A percentile compares a stretch with the other conserved stretches of the same genome.
phyloP scores from a whole-genome alignment of 2,329 filamentous ascomycete genomes.

The Venturia effusa region DNA sequence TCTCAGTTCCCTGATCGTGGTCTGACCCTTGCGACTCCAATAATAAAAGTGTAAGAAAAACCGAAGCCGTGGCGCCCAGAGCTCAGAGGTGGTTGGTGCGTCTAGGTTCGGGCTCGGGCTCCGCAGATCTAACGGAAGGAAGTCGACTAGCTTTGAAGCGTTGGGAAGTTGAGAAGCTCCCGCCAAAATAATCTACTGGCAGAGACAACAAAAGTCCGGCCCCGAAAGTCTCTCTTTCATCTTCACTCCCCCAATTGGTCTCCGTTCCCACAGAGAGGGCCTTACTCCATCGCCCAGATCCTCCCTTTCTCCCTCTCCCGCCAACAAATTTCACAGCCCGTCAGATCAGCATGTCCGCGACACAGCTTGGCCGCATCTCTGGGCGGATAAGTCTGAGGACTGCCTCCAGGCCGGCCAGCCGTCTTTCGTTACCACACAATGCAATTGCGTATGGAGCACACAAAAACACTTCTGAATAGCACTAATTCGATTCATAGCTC shows the following conservation, averaged over 20 bases:
- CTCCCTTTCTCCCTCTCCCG: constrained; percentile 5
- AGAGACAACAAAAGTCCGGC: neutral
- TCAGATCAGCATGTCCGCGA: constrained; percentile 10
- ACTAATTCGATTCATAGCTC: constrained; percentile 17
- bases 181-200: too few species aligned
- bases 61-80: neutral
- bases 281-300: neutral
- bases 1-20: neutral
- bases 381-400: constrained; percentile 7
- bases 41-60: neutral
- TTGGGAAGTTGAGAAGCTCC: neutral
- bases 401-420: neutral
- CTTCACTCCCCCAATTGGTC: neutral
- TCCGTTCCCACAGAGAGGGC: neutral
- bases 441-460: neutral
- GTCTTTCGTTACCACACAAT: neutral
- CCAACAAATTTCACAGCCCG: neutral
- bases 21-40: neutral
- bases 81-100: neutral
- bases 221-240: constrained; percentile 2
- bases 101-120: neutral
- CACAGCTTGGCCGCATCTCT: neutral
- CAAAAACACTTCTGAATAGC: neutral
- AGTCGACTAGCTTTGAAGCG: neutral
- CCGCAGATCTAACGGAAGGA: too few species aligned